Conservation (phyloP, 306 rosid species). For the Vachellia pachyceras region DNA sequence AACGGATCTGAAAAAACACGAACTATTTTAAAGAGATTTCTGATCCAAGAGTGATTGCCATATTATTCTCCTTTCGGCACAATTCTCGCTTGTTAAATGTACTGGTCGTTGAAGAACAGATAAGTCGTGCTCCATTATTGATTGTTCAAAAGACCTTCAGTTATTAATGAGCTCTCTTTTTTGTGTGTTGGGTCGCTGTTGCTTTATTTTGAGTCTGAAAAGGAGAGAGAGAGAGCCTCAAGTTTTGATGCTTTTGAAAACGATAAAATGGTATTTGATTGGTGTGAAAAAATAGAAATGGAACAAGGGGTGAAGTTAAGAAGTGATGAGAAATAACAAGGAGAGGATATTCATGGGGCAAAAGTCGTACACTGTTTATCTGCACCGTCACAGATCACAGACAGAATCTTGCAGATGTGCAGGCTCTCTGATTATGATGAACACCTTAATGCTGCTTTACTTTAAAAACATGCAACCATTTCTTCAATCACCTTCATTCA, state of each 20-base stretch:
- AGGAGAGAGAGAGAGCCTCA: neutral
- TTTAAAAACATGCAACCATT: neutral
- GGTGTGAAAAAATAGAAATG: slow-evolving; percentile 26
- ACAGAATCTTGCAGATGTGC: slow-evolving; percentile 44
- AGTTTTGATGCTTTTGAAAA: neutral
- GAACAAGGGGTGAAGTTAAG: neutral
- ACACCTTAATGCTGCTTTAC: slow-evolving; percentile 30
- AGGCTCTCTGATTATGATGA: slow-evolving; percentile 54
- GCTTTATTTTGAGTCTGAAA: neutral
- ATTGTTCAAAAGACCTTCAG: slow-evolving; percentile 32
- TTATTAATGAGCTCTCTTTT: slow-evolving; percentile 38
- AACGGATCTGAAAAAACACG: slow-evolving; percentile 22
- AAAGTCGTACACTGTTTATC: slow-evolving; percentile 39
- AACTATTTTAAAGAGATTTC: slow-evolving; percentile 18
- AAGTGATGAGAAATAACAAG: slow-evolving; percentile 1
- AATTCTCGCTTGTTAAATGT: slow-evolving; percentile 13
- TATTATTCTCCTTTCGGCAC: slow-evolving; percentile 32
- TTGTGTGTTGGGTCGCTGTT: slow-evolving; percentile 39
- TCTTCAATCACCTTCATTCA: neutral
- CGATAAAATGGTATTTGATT: neutral
- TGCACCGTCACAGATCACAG: slow-evolving; percentile 36
- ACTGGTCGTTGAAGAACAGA: slow-evolving; percentile 17
- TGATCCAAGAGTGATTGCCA: slow-evolving; percentile 19
- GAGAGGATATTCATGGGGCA: slow-evolving; percentile 53
- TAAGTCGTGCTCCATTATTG: slow-evolving; percentile 39